Conservation (phyloP, 2,329 filamentous ascomycete species). For the Trichoderma cornu-damae region DNA sequence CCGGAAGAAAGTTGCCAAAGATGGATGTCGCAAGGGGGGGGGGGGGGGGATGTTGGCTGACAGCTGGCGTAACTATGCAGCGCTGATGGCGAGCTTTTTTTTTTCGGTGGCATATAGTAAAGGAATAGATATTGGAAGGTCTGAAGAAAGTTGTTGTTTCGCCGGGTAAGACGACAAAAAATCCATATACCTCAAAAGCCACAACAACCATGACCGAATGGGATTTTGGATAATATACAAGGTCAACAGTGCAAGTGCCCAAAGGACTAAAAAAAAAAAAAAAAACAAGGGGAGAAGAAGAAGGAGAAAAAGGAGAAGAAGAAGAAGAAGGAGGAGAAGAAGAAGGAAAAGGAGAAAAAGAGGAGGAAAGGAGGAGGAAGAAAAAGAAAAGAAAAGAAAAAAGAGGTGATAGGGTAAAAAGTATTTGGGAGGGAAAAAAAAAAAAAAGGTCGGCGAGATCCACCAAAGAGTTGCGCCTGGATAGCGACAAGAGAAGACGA, state of each 20-base stretch:
- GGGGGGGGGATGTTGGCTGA: not conserved
- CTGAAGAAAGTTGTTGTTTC: slow-evolving; percentile 11
- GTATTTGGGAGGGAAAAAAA: not conserved
- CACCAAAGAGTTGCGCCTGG: slow-evolving; percentile 11
- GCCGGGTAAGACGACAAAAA: slow-evolving; percentile 11
- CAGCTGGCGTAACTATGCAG: not conserved
- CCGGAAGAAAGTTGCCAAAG: slow-evolving; percentile 7
- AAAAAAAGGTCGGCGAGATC: slow-evolving; percentile 15
- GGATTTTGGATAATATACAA: not conserved
- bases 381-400: not conserved
- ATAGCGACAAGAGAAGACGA: slow-evolving; percentile 7
- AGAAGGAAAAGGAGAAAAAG: not conserved
- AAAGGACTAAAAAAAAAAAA: not conserved
- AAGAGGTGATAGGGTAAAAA: not conserved
- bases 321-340: not conserved
- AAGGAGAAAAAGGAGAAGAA: not conserved
- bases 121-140: slow-evolving; percentile 10
- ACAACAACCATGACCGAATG: slow-evolving; percentile 15
- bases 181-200: slow-evolving; percentile 16
- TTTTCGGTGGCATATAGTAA: slow-evolving; percentile 13
- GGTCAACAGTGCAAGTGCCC: not conserved
- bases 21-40: slow-evolving; percentile 14
- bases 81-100: not conserved
- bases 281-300: not conserved
- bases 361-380: not conserved